Evolutionary conservation across 2,329 filamentous ascomycete species (phyloP), one percentile per base, ranked within the genome.

Genomic region (Fusarium metavorans): DNA sequence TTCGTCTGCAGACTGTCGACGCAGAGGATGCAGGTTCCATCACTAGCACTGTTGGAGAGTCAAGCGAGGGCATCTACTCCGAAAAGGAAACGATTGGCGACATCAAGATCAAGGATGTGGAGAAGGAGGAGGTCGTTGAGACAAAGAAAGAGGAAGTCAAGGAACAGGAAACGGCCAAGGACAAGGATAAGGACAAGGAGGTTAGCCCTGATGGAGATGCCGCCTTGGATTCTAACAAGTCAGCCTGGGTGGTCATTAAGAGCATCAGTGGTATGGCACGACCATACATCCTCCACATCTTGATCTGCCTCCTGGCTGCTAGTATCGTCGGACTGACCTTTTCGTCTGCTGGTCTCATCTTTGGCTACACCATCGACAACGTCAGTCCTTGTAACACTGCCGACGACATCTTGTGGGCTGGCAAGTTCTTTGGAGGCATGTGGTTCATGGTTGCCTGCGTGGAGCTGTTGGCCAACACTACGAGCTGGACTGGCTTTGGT

Each of bases 271-370:
- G 76, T 10, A 81, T 87, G 73, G 76, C 82, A 35, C 82, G 85
- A 5, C 84, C 85, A 3, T 80, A 85, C 68, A 64, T 84, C 7
- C 67, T 84, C 5, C 83, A 81, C 68, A 75, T 87, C 6, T 64
- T 86, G 23, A 52, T 86, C 18, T 85, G 85, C 37, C 77, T 86
- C 10, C 77, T 84, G 56, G 83, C 85, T 23, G 84, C 85, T 35
- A 75, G 86, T n/a, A 85, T 92, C 43, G 87, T 93, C 30, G 91
- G 91, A 18, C 84, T 84, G 54, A 85, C 86, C 4, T 89, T 87
- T 77, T 85, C 85, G 5, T 86, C 82, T 6, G 87, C 91, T 71
- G 89, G 89, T 30, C 82, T 91, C 30, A 87, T 87, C 57, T 84
- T 87, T 67, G 84, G 84, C 11, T 79, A 83, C 68, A 84, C 85